Conservation (phyloP, 106 monocot species). For the Alisma plantagoaquatica region DNA sequence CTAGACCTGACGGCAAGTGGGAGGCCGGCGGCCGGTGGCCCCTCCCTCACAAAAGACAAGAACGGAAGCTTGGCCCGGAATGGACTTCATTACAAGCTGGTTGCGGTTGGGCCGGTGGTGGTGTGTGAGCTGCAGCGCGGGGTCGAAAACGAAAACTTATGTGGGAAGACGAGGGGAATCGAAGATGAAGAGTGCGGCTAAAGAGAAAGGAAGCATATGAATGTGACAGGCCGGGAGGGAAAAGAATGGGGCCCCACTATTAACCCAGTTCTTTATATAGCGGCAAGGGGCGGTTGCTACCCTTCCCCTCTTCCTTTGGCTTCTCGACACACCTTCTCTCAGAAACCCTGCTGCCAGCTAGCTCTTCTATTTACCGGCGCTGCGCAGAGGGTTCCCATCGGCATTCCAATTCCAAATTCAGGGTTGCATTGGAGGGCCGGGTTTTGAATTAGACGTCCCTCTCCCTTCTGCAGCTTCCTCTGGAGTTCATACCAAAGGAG, state of each 20-base stretch:
- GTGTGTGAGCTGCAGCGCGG: no score
- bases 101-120: no score
- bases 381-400: no score
- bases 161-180: slow-evolving; percentile 21
- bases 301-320: slow-evolving; percentile 2
- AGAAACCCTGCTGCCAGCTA: not conserved
- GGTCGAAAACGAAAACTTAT: no score
- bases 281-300: not conserved
- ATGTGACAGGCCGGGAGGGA: slow-evolving; percentile 11
- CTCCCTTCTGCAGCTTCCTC: not conserved
- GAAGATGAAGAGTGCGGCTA: no score
- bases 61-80: slow-evolving; percentile 21
- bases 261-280: slow-evolving; percentile 7
- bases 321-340: not conserved
- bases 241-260: not conserved
- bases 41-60: slow-evolving; percentile 31
- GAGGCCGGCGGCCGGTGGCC: no score
- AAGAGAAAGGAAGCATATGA: no score
- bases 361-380: no score
- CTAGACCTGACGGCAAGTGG: no score
- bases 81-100: no score
- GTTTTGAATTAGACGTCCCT: not conserved
- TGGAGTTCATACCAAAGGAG: not conserved
- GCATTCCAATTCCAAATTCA: no score
- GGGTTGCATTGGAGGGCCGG: no score